phyloP scores from a whole-genome alignment of 345 rosid genomes.

The Sisymbrium irio region DNA sequence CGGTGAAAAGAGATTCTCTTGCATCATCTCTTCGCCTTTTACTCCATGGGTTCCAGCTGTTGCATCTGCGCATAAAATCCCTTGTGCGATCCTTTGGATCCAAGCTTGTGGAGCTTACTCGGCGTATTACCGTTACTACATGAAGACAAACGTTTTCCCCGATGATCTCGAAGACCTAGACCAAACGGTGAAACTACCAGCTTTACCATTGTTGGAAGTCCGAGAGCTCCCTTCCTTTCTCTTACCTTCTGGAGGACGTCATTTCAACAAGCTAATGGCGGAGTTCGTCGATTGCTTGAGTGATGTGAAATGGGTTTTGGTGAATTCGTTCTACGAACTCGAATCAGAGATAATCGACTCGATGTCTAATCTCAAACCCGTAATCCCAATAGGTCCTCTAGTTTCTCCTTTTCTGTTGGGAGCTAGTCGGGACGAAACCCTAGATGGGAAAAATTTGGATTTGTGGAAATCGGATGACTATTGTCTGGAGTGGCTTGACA shows the following conservation, averaged over 20 bases:
- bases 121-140: constrained; percentile 46
- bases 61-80: constrained; percentile 41
- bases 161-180: constrained; percentile 25
- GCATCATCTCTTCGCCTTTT: constrained; percentile 44
- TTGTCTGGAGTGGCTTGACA: constrained; percentile 60
- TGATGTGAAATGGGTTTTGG: constrained; percentile 53
- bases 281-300: constrained; percentile 35
- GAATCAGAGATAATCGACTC: constrained; percentile 42
- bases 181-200: constrained; percentile 37
- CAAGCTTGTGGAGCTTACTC: constrained; percentile 47
- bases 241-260: constrained; percentile 26
- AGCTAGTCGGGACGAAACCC: constrained; percentile 15
- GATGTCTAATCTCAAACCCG: constrained; percentile 24
- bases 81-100: constrained; percentile 58
- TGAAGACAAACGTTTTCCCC: constrained; percentile 35
- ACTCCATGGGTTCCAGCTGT: constrained; percentile 51
- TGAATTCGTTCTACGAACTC: constrained; percentile 47
- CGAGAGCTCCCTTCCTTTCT: constrained; percentile 53
- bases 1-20: constrained; percentile 24
- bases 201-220: constrained; percentile 38
- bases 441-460: constrained; percentile 22
- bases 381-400: constrained; percentile 55
- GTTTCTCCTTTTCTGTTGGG: constrained; percentile 47
- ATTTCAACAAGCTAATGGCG: neutral
- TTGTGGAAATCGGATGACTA: constrained; percentile 38